Evolutionary conservation across 306 rosid species (phyloP), one percentile per base, ranked within the genome.

Genomic region (Bauhinia variegata): DNA sequence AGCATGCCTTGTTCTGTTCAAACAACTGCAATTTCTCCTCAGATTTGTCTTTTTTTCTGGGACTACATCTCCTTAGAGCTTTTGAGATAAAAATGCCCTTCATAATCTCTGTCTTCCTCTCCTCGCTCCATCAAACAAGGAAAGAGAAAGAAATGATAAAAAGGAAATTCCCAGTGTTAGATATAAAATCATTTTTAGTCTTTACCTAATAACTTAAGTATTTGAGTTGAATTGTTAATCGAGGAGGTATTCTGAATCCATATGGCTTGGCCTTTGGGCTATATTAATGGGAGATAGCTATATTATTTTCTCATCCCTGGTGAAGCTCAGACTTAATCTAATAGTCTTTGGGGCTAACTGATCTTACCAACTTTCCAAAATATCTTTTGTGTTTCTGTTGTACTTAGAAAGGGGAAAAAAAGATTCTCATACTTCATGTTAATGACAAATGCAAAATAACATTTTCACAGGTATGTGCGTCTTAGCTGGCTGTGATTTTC

Each of bases 401-500:
- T 55, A n/a, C 43, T 61, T 38, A 69, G 11, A 12, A 54, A 54
- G 31, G n/a, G n/a, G 10, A 30, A 50, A 17, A 51, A 47, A 57
- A 3, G 18, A 15, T 16, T 46, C 15, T 70, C 63, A 43, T 23
- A 1, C 30, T 8, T 56, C 12, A n/a, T 52, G 42, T 44, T 37
- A 8, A 46, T 61, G 51, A 37, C 54, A 55, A 44, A 19, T 43
- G 75, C 50, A 54, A 31, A 33, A 31, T 11, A 38, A 14, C 16
- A 18, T 73, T 73, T 2, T 31, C 17, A 4, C 88, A 92, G 96
- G 98, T 49, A 89, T 92, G 98, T 89, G 96, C 72, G 91, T 89
- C 53, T 74, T 92, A 63, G 98, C 98, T 48, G 98, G 98, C 71
- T 89, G 98, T 74, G 98, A 92, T 73, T 89, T 92, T 84, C 98